phyloP scores from a whole-genome alignment of 2,329 filamentous ascomycete species.

The Diplodia sapinea region DNA sequence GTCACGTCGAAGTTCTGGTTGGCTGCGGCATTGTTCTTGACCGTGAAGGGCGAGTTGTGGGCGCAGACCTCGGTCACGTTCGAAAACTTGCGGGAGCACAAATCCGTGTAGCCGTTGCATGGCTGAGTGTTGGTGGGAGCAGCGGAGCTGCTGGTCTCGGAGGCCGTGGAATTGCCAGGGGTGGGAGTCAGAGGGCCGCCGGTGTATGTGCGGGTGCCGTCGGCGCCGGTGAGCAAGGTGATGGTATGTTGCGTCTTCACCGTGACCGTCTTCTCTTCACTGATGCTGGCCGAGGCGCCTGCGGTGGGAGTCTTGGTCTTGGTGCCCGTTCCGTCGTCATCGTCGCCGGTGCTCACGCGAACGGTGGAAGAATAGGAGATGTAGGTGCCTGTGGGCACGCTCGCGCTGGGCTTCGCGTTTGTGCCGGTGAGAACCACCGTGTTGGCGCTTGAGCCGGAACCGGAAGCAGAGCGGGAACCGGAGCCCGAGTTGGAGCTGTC shows the following conservation, averaged over 20 bases:
- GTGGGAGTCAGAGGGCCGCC: slow-evolving; percentile 23
- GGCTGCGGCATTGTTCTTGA: slow-evolving; percentile 43
- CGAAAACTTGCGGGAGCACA: slow-evolving; percentile 48
- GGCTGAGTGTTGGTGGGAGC: slow-evolving; percentile 49
- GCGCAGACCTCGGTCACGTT: slow-evolving; percentile 52
- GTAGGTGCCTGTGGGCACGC: slow-evolving; percentile 29
- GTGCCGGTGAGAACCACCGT: slow-evolving; percentile 20
- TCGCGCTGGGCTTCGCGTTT: slow-evolving; percentile 9
- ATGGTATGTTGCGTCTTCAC: slow-evolving; percentile 22
- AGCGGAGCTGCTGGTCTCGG: slow-evolving; percentile 38
- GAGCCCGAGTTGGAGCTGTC: neutral
- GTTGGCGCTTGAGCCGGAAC: slow-evolving; percentile 2
- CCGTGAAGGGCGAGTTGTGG: slow-evolving; percentile 48
- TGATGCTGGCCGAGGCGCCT: slow-evolving; percentile 4
- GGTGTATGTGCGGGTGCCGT: slow-evolving; percentile 20
- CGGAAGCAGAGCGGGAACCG: neutral
- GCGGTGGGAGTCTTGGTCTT: slow-evolving; percentile 9
- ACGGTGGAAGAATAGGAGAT: slow-evolving; percentile 27
- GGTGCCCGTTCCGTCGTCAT: neutral
- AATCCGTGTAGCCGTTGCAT: slow-evolving; percentile 51
- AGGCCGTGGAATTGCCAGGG: slow-evolving; percentile 29
- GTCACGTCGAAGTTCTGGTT: slow-evolving; percentile 48
- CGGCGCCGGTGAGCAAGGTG: slow-evolving; percentile 26
- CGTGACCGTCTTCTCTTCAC: slow-evolving; percentile 25
- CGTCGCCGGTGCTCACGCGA: slow-evolving; percentile 15